Conservation (phyloP, 1,284 basidiomycete species). For the Papiliotrema nemorosa region DNA sequence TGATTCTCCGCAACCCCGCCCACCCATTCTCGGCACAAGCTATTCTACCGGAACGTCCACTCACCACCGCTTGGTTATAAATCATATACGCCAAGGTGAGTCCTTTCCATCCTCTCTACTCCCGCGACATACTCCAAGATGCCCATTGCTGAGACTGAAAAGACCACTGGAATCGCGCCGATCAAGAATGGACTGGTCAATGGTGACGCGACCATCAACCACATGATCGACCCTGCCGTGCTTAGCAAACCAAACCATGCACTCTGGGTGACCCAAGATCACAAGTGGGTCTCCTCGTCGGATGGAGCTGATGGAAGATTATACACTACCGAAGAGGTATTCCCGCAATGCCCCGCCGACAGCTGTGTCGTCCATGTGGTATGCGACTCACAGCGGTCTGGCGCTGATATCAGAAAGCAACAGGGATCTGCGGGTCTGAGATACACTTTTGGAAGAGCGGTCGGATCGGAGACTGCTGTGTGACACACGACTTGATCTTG, state of each 20-base stretch:
- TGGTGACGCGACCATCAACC: neutral
- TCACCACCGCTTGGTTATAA: no score
- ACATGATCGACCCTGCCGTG: slow-evolving; percentile 11
- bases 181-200: no score
- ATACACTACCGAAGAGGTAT: slow-evolving; percentile 27
- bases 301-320: slow-evolving; percentile 10
- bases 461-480: slow-evolving; percentile 32
- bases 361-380: slow-evolving; percentile 28
- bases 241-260: slow-evolving; percentile 27
- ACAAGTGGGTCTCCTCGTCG: slow-evolving; percentile 15
- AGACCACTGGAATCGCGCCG: no score
- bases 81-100: no score
- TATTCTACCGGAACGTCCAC: no score
- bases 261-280: slow-evolving; percentile 31
- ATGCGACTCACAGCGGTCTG: neutral
- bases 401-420: slow-evolving; percentile 14
- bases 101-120: no score
- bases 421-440: slow-evolving; percentile 30
- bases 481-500: slow-evolving; percentile 38
- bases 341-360: slow-evolving; percentile 24
- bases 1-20: no score
- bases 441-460: slow-evolving; percentile 32
- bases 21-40: no score
- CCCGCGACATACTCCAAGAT: no score
- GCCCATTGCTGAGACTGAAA: no score